A percentile compares a stretch with the other conserved stretches of the same genome.
phyloP scores from a whole-genome alignment of 1,284 basidiomycete genomes.

The Pterula multifida region DNA sequence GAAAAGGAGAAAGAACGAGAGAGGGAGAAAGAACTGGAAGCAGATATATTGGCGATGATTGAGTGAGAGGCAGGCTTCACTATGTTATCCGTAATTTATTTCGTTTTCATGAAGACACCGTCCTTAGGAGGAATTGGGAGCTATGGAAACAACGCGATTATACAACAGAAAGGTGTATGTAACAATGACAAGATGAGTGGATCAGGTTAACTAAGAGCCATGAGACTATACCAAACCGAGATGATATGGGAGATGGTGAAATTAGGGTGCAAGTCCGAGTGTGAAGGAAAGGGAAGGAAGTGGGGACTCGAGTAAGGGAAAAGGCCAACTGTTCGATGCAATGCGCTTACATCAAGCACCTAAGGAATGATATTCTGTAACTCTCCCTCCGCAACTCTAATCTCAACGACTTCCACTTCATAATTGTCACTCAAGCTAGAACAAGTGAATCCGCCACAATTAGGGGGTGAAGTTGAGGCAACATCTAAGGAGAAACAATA shows the following conservation, averaged over 20 bases:
- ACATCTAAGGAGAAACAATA: slow-evolving; percentile 36
- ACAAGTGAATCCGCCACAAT: slow-evolving; percentile 47
- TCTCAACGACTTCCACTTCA: slow-evolving; percentile 76
- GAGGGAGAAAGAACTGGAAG: slow-evolving; percentile 9
- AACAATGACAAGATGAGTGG: neutral
- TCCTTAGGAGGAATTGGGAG: neutral
- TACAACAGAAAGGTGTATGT: neutral
- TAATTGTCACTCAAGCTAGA: slow-evolving; percentile 53
- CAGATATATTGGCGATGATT: neutral
- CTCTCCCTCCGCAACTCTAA: slow-evolving; percentile 66
- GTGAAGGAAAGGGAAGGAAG: slow-evolving; percentile 18
- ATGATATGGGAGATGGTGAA: neutral
- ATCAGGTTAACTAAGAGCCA: neutral
- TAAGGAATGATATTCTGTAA: slow-evolving; percentile 64
- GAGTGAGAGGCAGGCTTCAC: slow-evolving; percentile 10
- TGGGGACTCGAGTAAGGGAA: slow-evolving; percentile 16
- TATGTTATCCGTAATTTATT: slow-evolving; percentile 13
- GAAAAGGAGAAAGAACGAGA: slow-evolving; percentile 25
- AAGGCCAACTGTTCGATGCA: too few relatives aligned
- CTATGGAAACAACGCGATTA: neutral
- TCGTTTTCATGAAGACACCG: neutral
- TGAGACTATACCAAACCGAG: too few relatives aligned
- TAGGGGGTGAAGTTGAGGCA: slow-evolving; percentile 70
- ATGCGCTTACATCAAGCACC: slow-evolving; percentile 11
- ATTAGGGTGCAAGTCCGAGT: neutral